Percentiles rank a stretch among this genome's conserved stretches.
These are phyloP conservation scores for Rutidosis leptorrhynchoides DNA, from an alignment of 129 eudicot genomes.

Conservation along the genomic window DNA sequence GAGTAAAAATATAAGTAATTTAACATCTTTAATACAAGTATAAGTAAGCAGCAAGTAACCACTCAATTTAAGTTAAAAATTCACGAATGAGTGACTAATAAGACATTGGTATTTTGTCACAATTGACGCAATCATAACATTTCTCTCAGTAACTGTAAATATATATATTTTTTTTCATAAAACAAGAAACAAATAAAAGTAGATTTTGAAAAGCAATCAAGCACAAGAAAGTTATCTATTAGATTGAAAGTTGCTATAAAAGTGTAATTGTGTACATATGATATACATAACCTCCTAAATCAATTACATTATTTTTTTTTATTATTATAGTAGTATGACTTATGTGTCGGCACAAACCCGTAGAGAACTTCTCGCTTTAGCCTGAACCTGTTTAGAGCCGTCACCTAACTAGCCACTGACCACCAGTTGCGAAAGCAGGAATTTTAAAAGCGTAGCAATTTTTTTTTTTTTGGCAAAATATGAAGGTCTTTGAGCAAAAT, in stretches of 20 bases:
- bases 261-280: neutral
- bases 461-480: too few relatives aligned
- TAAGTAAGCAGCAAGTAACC: neutral
- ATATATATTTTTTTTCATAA: neutral
- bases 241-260: neutral
- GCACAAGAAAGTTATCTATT: neutral
- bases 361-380: neutral
- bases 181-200: neutral
- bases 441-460: too few relatives aligned
- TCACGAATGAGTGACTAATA: constrained; percentile 2
- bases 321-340: neutral
- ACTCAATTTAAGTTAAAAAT: neutral
- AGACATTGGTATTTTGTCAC: neutral
- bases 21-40: neutral
- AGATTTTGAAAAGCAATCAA: neutral
- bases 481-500: too few relatives aligned
- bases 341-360: neutral
- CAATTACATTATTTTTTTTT: too few relatives aligned
- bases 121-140: neutral
- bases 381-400: neutral
- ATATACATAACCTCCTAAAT: neutral
- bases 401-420: neutral
- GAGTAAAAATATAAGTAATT: constrained; percentile 7
- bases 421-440: too few relatives aligned
- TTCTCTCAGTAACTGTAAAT: neutral